These are phyloP conservation scores for Sarocladium oryzae DNA, from an alignment of 2,329 filamentous ascomycete genomes.

Conservation along the genomic window DNA sequence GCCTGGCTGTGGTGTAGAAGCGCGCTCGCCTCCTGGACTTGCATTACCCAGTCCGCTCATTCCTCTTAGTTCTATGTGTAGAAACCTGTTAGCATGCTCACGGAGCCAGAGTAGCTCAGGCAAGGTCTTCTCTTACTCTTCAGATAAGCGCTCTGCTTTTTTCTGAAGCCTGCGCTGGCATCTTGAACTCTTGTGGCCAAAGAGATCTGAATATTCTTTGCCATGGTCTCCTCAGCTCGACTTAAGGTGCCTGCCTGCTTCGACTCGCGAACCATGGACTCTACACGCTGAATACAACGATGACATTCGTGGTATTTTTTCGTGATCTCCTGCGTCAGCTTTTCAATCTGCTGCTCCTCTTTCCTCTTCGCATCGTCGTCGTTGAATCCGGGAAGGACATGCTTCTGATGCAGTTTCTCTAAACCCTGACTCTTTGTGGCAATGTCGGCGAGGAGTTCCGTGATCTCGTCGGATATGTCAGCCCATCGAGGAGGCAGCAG, in stretches of 20 bases:
- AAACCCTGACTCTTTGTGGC: conserved; percentile 76
- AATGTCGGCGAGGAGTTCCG: conserved; percentile 72
- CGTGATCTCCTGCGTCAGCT: conserved; percentile 84
- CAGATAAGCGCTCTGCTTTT: conserved; percentile 94
- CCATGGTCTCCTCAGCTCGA: conserved; percentile 88
- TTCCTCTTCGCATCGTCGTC: conserved; percentile 83
- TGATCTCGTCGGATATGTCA: conserved; percentile 89
- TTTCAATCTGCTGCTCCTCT: conserved; percentile 87
- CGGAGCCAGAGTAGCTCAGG: not conserved
- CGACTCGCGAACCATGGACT: conserved; percentile 78
- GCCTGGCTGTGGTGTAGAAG: conserved; percentile 41
- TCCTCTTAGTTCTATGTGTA: conserved; percentile 61
- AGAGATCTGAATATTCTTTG: conserved; percentile 89
- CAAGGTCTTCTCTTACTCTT: conserved; percentile 58
- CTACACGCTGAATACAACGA: conserved; percentile 78
- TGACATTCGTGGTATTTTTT: conserved; percentile 86
- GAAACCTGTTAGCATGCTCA: not conserved
- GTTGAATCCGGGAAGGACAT: conserved; percentile 92
- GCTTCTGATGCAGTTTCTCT: conserved; percentile 92
- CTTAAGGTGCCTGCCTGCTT: conserved; percentile 66
- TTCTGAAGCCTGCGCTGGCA: conserved; percentile 83
- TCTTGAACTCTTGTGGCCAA: conserved; percentile 85
- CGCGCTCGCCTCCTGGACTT: conserved; percentile 44
- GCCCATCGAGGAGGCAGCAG: conserved; percentile 91
- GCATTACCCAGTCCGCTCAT: conserved; percentile 53